Conservation (phyloP, 352 stramenopile genomes). For the Thraustochytrium striatum region DNA sequence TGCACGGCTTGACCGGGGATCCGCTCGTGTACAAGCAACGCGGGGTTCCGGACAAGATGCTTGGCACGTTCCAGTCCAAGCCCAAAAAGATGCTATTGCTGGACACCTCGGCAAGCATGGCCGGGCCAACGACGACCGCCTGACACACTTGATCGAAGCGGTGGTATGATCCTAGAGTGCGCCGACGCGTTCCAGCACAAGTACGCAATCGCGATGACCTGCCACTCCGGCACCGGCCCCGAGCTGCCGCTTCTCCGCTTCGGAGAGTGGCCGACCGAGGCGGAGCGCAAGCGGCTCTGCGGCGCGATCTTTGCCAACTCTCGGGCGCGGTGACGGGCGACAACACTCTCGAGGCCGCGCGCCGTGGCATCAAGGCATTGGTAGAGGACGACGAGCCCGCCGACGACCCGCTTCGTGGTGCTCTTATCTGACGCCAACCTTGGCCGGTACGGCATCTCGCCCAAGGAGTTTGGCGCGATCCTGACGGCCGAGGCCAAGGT, state of each 20-base stretch:
- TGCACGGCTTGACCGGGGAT: conserved; percentile 85
- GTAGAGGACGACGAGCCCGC: conserved; percentile 57
- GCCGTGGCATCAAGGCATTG: conserved; percentile 67
- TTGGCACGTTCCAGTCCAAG: conserved; percentile 3
- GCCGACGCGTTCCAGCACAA: conserved; percentile 77
- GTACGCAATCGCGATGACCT: conserved; percentile 82
- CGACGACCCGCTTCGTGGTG: conserved; percentile 74
- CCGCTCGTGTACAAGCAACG: conserved; percentile 85
- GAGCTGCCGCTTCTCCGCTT: conserved; percentile 83
- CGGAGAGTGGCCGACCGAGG: conserved; percentile 70
- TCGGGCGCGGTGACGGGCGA: conserved; percentile 86
- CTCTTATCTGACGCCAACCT: conserved; percentile 92
- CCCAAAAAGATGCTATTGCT: conserved; percentile 71
- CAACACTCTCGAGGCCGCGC: conserved; percentile 84
- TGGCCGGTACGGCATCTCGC: conserved; percentile 76
- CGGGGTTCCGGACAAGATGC: conserved; percentile 62
- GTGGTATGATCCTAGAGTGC: conserved; percentile 91
- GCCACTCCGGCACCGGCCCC: conserved; percentile 21
- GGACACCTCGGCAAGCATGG: conserved; percentile 83
- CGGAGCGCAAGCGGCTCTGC: conserved; percentile 79
- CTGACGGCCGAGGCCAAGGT: conserved; percentile 51
- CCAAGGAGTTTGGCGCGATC: conserved; percentile 51
- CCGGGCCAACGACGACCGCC: conserved; percentile 87
- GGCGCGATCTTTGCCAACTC: conserved; percentile 86
- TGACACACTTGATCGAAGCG: conserved; percentile 84